Percentiles rank a stretch among this genome's conserved stretches.
Conservation (phyloP, 352 stramenopile species). For the Globisporangium viniferum region DNA sequence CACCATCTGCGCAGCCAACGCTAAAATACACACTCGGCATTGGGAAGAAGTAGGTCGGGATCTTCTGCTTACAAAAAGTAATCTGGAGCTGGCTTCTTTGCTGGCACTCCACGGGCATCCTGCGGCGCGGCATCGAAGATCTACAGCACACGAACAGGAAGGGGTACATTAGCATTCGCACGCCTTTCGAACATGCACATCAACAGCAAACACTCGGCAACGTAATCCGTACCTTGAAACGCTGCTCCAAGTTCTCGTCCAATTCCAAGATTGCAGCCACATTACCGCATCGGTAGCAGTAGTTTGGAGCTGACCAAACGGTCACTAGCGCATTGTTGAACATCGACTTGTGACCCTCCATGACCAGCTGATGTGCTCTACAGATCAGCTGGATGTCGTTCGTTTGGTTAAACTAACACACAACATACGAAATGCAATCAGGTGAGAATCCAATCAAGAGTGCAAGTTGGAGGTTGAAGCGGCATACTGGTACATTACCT, state of each 20-base stretch:
- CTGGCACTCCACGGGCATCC: conserved; percentile 94
- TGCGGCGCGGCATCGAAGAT: conserved; percentile 98
- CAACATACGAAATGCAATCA: neutral
- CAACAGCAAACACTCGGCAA: conserved; percentile 11
- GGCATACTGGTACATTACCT: conserved; percentile 37
- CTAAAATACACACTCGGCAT: conserved; percentile 2
- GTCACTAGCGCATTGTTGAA: conserved; percentile 98
- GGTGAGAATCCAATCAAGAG: neutral
- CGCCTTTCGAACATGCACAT: conserved; percentile 3
- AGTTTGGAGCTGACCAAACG: conserved; percentile 99
- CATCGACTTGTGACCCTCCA: conserved; percentile 93
- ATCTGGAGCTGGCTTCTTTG: conserved; percentile 98
- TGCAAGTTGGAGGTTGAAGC: neutral
- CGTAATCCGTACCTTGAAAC: conserved; percentile 64
- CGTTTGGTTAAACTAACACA: conserved; percentile 93
- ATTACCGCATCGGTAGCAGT: conserved; percentile 99
- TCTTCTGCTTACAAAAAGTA: conserved; percentile 96
- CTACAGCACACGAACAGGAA: conserved; percentile 29
- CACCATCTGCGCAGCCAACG: neutral
- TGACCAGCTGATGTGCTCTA: conserved; percentile 97
- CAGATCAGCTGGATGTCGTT: conserved; percentile 98
- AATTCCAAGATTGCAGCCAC: conserved; percentile 98
- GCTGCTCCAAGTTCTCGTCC: conserved; percentile 94
- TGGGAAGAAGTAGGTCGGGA: neutral
- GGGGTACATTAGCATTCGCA: neutral